These are phyloP conservation scores for Deuterostichococcus epilithicus DNA, from an alignment of 139 green algal genomes.

Conservation along the genomic window DNA sequence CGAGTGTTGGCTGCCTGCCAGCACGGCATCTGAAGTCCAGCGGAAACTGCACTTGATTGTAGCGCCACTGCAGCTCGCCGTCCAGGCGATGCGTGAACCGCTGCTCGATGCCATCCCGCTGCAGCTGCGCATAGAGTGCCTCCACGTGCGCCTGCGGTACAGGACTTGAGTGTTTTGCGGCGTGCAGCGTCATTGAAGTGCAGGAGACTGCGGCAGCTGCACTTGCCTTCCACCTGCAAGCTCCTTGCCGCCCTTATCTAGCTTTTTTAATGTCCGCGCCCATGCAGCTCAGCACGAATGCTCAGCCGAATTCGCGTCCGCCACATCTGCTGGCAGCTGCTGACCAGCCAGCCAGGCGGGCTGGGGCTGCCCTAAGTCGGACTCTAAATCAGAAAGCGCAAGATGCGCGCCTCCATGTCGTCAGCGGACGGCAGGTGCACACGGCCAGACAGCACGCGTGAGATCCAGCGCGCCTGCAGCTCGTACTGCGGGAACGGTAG, in stretches of 20 bases:
- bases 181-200: neutral
- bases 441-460: constrained; percentile 30
- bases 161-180: neutral
- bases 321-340: neutral
- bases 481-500: constrained; percentile 62
- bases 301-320: neutral
- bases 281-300: neutral
- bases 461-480: constrained; percentile 48
- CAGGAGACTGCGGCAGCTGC: neutral
- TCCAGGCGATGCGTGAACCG: constrained; percentile 39
- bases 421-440: constrained; percentile 14
- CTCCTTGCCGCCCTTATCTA: neutral
- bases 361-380: neutral
- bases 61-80: constrained; percentile 36
- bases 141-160: constrained; percentile 19
- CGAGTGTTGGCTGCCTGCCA: no score
- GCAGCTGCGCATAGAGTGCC: constrained; percentile 2
- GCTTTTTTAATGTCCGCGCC: neutral
- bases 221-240: neutral
- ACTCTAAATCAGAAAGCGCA: neutral
- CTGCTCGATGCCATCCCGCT: constrained; percentile 4
- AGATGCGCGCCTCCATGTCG: constrained; percentile 14
- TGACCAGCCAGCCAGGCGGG: neutral
- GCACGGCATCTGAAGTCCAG: no score
- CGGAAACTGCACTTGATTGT: constrained; percentile 23